These are phyloP conservation scores for Cercospora canescens DNA, from an alignment of 2,329 filamentous ascomycete species.

Conservation along the genomic window DNA sequence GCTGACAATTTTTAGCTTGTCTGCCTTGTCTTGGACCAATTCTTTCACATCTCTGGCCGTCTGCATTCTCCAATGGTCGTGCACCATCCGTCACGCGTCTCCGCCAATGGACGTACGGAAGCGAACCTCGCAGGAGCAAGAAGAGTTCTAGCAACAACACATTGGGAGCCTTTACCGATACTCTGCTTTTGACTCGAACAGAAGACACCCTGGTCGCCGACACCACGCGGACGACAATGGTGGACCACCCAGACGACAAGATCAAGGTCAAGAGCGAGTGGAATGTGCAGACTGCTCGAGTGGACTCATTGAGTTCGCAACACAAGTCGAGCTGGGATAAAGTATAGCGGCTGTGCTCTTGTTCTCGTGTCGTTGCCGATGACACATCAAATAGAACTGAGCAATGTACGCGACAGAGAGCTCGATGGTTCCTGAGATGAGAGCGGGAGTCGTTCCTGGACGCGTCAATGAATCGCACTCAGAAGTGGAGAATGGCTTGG, in stretches of 20 bases:
- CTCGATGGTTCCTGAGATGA: neutral
- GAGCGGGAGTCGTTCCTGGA: too few species aligned
- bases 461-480: neutral
- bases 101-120: neutral
- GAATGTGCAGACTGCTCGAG: neutral
- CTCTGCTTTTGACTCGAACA: neutral
- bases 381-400: neutral
- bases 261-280: neutral
- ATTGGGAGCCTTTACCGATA: neutral
- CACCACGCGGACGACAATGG: neutral
- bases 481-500: neutral
- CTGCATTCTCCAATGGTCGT: neutral
- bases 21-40: neutral
- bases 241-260: neutral
- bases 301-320: neutral
- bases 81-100: neutral
- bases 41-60: neutral
- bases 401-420: neutral
- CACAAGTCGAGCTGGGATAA: neutral
- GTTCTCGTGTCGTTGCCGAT: too few species aligned
- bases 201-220: neutral
- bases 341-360: neutral
- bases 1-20: neutral
- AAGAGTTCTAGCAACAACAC: neutral
- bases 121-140: neutral